Conservation (phyloP, 768 basidiomycete genomes). For the Myochromella boudieri region DNA sequence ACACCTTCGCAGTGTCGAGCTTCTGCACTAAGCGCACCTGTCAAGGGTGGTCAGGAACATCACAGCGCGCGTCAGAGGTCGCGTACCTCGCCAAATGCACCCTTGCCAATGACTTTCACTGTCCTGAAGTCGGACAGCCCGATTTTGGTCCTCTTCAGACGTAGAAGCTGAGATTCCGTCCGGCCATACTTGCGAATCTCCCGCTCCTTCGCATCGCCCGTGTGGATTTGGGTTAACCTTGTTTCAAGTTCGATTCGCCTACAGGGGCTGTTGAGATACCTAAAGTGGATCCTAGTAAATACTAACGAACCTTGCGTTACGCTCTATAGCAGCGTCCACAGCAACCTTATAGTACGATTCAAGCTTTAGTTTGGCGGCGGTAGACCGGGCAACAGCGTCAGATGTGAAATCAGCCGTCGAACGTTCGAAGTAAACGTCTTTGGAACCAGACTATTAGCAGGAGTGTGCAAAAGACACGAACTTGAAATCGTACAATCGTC, state of each 20-base stretch:
- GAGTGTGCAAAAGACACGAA: neutral
- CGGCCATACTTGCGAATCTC: constrained; percentile 86
- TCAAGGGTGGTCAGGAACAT: constrained; percentile 1
- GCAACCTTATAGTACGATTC: constrained; percentile 98
- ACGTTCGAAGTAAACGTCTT: constrained; percentile 96
- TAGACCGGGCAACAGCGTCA: constrained; percentile 85
- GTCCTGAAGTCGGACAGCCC: constrained; percentile 92
- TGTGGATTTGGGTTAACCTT: constrained; percentile 71
- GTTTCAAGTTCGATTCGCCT: constrained; percentile 92
- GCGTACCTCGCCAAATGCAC: constrained; percentile 93
- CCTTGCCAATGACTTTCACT: constrained; percentile 98
- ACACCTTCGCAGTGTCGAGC: constrained; percentile 95
- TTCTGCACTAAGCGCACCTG: constrained; percentile 96
- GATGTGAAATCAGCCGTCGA: constrained; percentile 80
- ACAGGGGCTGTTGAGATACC: neutral
- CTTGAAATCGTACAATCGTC: constrained; percentile 41
- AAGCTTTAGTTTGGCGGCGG: constrained; percentile 93
- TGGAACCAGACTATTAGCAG: constrained; percentile 20
- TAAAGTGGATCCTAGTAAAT: constrained; percentile 7
- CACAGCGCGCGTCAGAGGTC: neutral
- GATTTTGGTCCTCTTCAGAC: constrained; percentile 91
- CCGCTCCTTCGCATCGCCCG: constrained; percentile 82
- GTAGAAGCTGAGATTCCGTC: constrained; percentile 85
- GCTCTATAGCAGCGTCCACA: constrained; percentile 93
- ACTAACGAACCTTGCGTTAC: constrained; percentile 97